Conservation (phyloP, 495 filamentous ascomycete species). For the Lophiostoma macrostomum region DNA sequence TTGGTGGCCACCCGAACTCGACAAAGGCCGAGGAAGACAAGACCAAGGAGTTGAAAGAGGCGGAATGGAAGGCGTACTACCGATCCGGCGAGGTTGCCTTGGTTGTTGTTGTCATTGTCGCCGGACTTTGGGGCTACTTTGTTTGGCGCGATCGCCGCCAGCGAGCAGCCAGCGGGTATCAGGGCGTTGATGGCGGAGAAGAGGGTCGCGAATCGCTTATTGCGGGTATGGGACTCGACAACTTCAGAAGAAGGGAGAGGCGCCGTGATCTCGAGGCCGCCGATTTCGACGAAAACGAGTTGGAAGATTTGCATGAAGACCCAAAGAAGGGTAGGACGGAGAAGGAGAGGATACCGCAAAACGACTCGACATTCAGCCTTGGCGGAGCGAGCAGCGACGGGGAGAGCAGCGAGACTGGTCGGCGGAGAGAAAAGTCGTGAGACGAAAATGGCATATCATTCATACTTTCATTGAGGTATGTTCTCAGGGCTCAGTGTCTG, state of each 20-base stretch:
- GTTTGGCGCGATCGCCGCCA: conserved; percentile 73
- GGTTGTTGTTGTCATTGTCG: conserved; percentile 76
- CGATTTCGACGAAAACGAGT: conserved; percentile 85
- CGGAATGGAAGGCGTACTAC: conserved; percentile 89
- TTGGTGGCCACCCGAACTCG: conserved; percentile 83
- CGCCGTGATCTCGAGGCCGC: conserved; percentile 69
- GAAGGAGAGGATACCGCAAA: conserved; percentile 15
- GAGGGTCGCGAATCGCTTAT: conserved; percentile 42
- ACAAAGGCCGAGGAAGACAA: conserved; percentile 69
- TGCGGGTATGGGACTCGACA: conserved; percentile 52
- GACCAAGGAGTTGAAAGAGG: conserved; percentile 72
- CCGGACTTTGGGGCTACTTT: conserved; percentile 76
- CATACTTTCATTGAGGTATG: conserved; percentile 1
- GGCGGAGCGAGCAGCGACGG: conserved; percentile 58
- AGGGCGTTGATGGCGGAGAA: conserved; percentile 43
- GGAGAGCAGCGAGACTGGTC: conserved; percentile 30
- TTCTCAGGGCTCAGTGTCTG: conserved; percentile 3
- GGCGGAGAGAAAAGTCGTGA: conserved; percentile 22
- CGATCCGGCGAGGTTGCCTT: conserved; percentile 88
- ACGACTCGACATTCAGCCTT: conserved; percentile 52
- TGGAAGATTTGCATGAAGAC: conserved; percentile 57
- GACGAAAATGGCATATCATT: not conserved
- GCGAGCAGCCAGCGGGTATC: conserved; percentile 45
- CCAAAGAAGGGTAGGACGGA: conserved; percentile 30
- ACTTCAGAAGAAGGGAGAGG: conserved; percentile 47